Base-by-base conservation (phyloP, 2,329 filamentous ascomycete species). In the Teratosphaeria nubilosa region DNA sequence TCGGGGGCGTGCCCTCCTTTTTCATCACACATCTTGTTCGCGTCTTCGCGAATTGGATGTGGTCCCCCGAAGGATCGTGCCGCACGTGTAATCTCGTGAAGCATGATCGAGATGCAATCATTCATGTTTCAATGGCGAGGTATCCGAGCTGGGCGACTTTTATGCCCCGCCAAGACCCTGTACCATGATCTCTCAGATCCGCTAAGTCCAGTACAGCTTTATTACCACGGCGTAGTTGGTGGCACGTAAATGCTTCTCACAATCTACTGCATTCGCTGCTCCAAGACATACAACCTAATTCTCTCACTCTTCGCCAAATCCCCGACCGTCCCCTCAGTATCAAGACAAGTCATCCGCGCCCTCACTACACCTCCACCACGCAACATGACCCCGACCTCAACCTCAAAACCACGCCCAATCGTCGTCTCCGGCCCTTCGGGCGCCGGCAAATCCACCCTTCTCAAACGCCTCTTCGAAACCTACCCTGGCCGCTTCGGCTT, bases 391-490 rank as follows among this genome's bases (percentile, higher is more conserved):
- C 53, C 53, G 20, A 51, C 48, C 20, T 54, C 50, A 34, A 22
- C 9, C n/a, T 32, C 55, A 52, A 58, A 62, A 30, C 65, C 61
- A 64, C 81, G 83, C 32, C 88, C 87, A 14, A 79, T 92, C 68
- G 85, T 94, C 66, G 87, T 94, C 73, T 90, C 85, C 54, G 89
- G 89, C 58, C 89, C 89, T 61, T 87, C 84, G 11, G 89, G 89
- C 71, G 83, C 89, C 53, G 89, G 89, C 65, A 94, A 94, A 76
- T 88, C 86, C 66, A 92, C 89, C 13, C 84, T 92, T 61, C 86
- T 88, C 73, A 85, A 85, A 69, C 79, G 82, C 53, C 84, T 92
- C 54, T 87, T 90, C 71, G 77, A 83, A 30, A 79, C 81, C 57
- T 83, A 84, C 69, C 82, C 82, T 6, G 81, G 83, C 55, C 83